phyloP scores from a whole-genome alignment of 1,284 basidiomycete genomes.

The Stygiomarasmius scandens region DNA sequence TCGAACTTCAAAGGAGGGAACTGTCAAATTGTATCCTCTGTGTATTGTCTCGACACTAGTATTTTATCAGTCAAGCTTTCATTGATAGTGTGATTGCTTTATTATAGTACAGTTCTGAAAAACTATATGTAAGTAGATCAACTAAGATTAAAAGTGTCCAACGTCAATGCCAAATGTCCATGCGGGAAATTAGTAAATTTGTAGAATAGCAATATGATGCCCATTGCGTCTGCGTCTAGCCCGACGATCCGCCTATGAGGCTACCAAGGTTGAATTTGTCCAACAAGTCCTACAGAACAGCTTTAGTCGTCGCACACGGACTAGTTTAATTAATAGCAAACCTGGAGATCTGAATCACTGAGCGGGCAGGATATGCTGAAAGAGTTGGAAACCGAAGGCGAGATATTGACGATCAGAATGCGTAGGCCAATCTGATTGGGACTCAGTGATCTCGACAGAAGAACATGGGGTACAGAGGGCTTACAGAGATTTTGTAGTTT shows the following conservation, averaged over 20 bases:
- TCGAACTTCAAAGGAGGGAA: too few relatives aligned
- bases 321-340: constrained; percentile 18
- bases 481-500: constrained; percentile 70
- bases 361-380: constrained; percentile 75
- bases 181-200: constrained; percentile 2
- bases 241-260: not conserved
- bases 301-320: not conserved
- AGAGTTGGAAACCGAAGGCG: constrained; percentile 67
- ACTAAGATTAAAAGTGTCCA: not conserved
- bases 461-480: constrained; percentile 15
- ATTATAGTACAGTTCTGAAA: too few relatives aligned
- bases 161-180: not conserved
- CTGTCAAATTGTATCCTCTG: too few relatives aligned
- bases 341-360: constrained; percentile 38
- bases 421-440: constrained; percentile 55
- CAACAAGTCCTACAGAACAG: not conserved
- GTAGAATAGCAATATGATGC: not conserved
- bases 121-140: not conserved
- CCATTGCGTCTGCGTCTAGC: not conserved
- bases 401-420: constrained; percentile 69
- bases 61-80: too few relatives aligned
- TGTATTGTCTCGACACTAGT: too few relatives aligned
- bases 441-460: not conserved
- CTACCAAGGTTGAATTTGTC: not conserved
- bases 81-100: too few relatives aligned